Evolutionary conservation across 257 asterid species (phyloP).

Genomic region (Knoxia roxburghii): DNA sequence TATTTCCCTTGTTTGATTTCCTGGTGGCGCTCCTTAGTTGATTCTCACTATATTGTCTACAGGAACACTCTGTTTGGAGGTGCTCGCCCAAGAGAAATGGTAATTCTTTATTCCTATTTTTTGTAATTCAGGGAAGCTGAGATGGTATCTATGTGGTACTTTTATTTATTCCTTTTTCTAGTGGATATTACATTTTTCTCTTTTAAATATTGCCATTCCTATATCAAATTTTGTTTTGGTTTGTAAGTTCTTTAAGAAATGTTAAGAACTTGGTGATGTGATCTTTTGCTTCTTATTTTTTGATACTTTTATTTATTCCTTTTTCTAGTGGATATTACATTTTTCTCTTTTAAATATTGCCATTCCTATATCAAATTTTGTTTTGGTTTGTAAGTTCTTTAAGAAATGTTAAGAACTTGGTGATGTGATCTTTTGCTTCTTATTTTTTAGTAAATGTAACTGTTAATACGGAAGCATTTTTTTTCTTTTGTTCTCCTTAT

Average conservation of each 20-base stretch:
- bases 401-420: too few species aligned
- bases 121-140: not conserved
- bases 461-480: not conserved
- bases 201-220: not conserved
- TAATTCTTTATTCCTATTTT: slow-evolving; percentile 27
- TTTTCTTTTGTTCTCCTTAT: not conserved
- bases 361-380: not conserved
- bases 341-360: not conserved
- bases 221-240: too few species aligned
- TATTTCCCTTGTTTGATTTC: slow-evolving; percentile 10
- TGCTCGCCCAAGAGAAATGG: slow-evolving; percentile 88
- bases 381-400: too few species aligned
- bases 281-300: not conserved
- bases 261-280: not conserved
- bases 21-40: slow-evolving; percentile 16
- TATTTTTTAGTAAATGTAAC: not conserved
- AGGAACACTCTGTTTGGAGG: slow-evolving; percentile 75
- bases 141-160: not conserved
- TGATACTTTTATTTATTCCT: not conserved
- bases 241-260: too few species aligned
- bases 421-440: not conserved
- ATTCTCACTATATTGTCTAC: slow-evolving; percentile 27
- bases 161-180: not conserved
- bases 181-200: not conserved
- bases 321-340: not conserved